Base-by-base conservation (phyloP, 2,329 filamentous ascomycete genomes). In the Colletotrichum navitas region DNA sequence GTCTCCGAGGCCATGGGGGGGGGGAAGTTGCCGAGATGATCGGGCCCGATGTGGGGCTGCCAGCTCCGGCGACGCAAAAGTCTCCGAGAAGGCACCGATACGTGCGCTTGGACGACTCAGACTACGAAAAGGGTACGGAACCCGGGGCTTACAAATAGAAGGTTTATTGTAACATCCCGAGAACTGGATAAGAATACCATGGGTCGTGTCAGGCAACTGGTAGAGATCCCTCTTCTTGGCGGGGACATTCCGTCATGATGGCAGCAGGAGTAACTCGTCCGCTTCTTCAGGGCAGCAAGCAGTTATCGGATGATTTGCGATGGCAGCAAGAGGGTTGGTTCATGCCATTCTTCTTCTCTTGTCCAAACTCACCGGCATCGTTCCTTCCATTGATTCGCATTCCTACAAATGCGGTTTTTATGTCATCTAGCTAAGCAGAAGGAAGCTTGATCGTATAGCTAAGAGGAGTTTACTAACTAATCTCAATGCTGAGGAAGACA, bases 31-130 rank as follows among this genome's bases (percentile, higher is more conserved):
- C 63, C 63, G 63, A 51, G 62, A 55, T 32, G 11, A 39, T 39
- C 41, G 39, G 52, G 36, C 34, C 64, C 56, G 64, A 62, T 43
- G 64, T 45, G 56, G 64, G 64, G 64, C 64, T 18, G 26, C 16
- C 47, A 18, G 32, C 14, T 16, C 60, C 32, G 45, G 60, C 10
- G 11, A 12, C 36, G 32, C n/a, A 56, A 68, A 68, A 56, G 66
- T 68, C 66, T 68, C 66, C 59, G 66, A 45, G 47, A 5, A 63
- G 47, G 24, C 12, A 24, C 60, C 34, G 66, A 52, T n/a, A 12
- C 41, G 16, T n/a, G 10, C 11, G 32, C 29, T 18, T 14, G 32
- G 52, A 56, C 4, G n/a, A 26, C 52, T 12, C 1, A 12, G 8
- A 26, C 45, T 26, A 14, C 12, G 7, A 26, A 26, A 26, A 14